Conservation (phyloP, 2,329 filamentous ascomycete genomes). For the Cladosporium phlei region DNA sequence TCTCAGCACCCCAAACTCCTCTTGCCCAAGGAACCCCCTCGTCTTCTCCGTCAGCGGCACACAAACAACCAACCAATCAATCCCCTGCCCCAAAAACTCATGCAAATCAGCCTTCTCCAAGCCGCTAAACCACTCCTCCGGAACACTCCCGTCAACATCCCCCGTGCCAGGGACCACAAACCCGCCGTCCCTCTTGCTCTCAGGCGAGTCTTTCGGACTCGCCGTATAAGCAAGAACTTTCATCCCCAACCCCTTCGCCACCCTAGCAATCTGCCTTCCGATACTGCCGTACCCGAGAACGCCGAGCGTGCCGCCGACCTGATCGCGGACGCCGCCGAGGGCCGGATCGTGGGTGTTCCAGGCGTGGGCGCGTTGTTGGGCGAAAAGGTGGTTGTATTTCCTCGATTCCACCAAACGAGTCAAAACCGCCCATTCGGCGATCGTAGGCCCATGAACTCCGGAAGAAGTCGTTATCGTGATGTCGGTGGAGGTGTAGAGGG, state of each 20-base stretch:
- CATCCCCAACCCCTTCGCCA: conserved; percentile 53
- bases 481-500: conserved; percentile 49
- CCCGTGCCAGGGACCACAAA: conserved; percentile 67
- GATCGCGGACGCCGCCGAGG: conserved; percentile 46
- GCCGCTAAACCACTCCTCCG: conserved; percentile 54
- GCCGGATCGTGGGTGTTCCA: conserved; percentile 44
- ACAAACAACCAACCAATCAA: conserved; percentile 54
- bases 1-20: conserved; percentile 45
- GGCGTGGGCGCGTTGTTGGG: conserved; percentile 52
- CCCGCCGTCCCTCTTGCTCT: conserved; percentile 58
- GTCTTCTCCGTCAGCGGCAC: conserved; percentile 55
- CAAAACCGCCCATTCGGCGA: conserved; percentile 63
- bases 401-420: conserved; percentile 57
- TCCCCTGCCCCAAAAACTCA: conserved; percentile 50
- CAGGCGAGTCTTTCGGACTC: conserved; percentile 60
- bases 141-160: conserved; percentile 53
- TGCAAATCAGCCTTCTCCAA: conserved; percentile 48
- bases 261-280: conserved; percentile 49
- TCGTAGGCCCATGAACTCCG: conserved; percentile 59
- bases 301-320: conserved; percentile 55
- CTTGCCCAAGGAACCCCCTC: conserved; percentile 49
- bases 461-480: conserved; percentile 53
- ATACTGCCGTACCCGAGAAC: conserved; percentile 61
- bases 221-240: conserved; percentile 71
- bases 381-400: conserved; percentile 50